Evolutionary conservation across 176 grass and related monocot genomes (phyloP), one percentile per base, ranked within the genome.

Genomic region (Oryza glumipatula): DNA sequence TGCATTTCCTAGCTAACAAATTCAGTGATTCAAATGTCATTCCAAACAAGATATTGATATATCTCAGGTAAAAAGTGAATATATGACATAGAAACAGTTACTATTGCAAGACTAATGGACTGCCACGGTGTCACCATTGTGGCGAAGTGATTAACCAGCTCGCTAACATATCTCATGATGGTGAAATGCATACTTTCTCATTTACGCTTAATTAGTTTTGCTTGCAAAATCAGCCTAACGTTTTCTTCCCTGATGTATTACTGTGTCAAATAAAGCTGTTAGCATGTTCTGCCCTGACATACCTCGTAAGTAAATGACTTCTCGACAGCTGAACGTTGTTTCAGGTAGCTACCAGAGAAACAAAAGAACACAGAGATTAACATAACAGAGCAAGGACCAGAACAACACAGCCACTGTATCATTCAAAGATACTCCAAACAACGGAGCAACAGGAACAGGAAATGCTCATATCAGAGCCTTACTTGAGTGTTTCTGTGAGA

Each of bases 281-380:
- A 26, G 32, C 17, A 58, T n/a, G 56, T 7, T 79, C 60, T 51
- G 52, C 49, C 80, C 72, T 19, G 22, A 74, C 89, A 91, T 80
- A 99, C 96, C 93, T 99, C 96, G 11, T 92, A 99, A 17, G 96
- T 76, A 91, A 99, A 99, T 2, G 96, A 92, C 51, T 91, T 91
- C 2, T 92, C 91, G 0, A 70, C 82, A 22, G 85, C 24, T 58
- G 94, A 85, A 5, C 96, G 91, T 39, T 79, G 92, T 80, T 92
- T 90, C 63, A 99, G 84, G 85, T 96, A 99, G 76, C 94, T 99
- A 85, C 19, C 70, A 83, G 75, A 47, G 68, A 46, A 72, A 68
- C 10, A 48, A 68, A 88, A 85, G 6, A 74, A 65, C 14, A 70
- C 7, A 58, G 43, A 3, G 11, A 83, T 78, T 67, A 89, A 30